Percentiles rank a stretch among this genome's conserved stretches.
These are phyloP conservation scores for Rhodotorula sp. DNA, from an alignment of 1,284 basidiomycete species.

Conservation along the genomic window DNA sequence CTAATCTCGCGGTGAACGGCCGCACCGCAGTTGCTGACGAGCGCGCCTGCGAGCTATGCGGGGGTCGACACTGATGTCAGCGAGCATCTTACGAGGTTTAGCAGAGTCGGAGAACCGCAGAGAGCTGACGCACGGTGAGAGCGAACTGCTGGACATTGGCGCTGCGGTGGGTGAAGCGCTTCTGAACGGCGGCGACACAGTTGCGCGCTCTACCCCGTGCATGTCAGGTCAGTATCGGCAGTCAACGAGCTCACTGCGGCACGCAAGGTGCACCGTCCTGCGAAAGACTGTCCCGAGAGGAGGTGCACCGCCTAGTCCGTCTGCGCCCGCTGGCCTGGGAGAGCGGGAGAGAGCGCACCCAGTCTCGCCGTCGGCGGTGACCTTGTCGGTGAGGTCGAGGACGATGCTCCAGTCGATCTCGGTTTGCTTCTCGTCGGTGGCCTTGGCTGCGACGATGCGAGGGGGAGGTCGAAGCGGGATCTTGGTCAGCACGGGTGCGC, in stretches of 20 bases:
- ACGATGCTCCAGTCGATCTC: slow-evolving; percentile 95
- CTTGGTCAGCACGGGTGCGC: not conserved
- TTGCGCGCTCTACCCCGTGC: slow-evolving; percentile 89
- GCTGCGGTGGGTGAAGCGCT: slow-evolving; percentile 88
- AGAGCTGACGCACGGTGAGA: slow-evolving; percentile 57
- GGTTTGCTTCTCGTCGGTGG: slow-evolving; percentile 56
- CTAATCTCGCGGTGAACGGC: slow-evolving; percentile 83
- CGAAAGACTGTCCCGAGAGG: not conserved
- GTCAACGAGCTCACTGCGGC: not conserved
- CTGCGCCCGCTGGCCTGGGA: not conserved
- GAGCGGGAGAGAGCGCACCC: slow-evolving; percentile 60
- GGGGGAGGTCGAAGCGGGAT: not conserved
- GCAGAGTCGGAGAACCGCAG: no score
- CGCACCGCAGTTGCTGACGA: slow-evolving; percentile 87
- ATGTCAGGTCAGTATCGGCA: not conserved
- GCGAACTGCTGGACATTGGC: slow-evolving; percentile 96
- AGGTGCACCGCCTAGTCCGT: not conserved
- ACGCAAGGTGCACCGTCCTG: not conserved
- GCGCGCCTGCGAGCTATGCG: slow-evolving; percentile 70
- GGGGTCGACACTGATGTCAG: no score
- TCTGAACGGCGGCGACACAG: slow-evolving; percentile 80
- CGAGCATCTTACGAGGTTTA: no score
- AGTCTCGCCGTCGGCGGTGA: slow-evolving; percentile 77
- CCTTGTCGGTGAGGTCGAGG: slow-evolving; percentile 94
- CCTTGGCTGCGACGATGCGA: slow-evolving; percentile 51